These are phyloP conservation scores for Euphorbia celastroides DNA, from an alignment of 441 rosid species.

Conservation along the genomic window DNA sequence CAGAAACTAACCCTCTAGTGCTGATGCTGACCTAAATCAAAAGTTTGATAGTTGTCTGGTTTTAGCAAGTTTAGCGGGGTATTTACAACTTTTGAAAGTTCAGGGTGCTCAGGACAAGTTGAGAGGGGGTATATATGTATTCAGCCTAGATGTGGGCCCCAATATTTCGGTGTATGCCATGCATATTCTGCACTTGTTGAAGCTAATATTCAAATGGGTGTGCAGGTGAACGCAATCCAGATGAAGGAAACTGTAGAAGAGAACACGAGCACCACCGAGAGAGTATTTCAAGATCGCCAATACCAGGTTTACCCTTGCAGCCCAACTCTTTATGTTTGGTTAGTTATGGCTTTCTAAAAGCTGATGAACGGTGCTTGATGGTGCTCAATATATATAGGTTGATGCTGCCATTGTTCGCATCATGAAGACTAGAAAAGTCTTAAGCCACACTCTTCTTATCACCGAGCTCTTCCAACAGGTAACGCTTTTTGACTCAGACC, in stretches of 20 bases:
- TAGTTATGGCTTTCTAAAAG: conserved; percentile 4
- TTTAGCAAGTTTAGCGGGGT: too few relatives aligned
- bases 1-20: too few relatives aligned
- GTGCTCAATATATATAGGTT: conserved; percentile 46
- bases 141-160: too few relatives aligned
- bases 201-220: conserved; percentile 3
- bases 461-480: conserved; percentile 99
- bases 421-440: conserved; percentile 96
- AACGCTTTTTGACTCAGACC: conserved; percentile 16
- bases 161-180: too few relatives aligned
- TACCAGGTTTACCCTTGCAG: conserved; percentile 61
- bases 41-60: too few relatives aligned
- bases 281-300: conserved; percentile 98
- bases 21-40: too few relatives aligned
- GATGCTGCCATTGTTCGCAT: conserved; percentile 99
- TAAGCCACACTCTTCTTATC: conserved; percentile 95
- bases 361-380: conserved; percentile 9
- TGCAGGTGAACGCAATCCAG: conserved; percentile 96
- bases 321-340: neutral
- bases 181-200: neutral
- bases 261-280: conserved; percentile 93
- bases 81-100: too few relatives aligned
- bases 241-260: conserved; percentile 99
- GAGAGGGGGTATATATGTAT: too few relatives aligned
- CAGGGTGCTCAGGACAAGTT: too few relatives aligned